Conservation (phyloP, 441 rosid species). For the Omphalea diandra region DNA sequence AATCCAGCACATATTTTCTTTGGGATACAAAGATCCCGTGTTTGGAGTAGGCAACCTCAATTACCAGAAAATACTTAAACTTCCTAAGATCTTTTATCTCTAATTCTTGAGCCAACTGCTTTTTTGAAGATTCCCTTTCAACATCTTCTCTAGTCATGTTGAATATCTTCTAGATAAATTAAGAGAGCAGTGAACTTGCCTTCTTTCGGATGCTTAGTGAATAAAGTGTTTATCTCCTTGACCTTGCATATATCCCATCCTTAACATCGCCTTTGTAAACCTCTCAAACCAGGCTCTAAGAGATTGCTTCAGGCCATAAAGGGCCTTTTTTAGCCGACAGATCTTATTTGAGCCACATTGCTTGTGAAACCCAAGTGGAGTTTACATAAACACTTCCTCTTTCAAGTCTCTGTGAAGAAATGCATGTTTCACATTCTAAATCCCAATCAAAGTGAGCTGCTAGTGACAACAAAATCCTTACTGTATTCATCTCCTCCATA, state of each 20-base stretch:
- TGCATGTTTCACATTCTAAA: no score
- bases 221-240: conserved; percentile 10
- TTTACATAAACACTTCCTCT: no score
- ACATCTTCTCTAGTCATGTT: fast-evolving
- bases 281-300: conserved; percentile 10
- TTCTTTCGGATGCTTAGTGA: neutral
- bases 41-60: neutral
- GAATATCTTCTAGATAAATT: conserved; percentile 6
- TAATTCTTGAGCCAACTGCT: neutral
- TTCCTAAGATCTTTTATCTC: neutral
- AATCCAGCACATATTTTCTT: no score
- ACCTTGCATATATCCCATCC: neutral
- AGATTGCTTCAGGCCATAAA: neutral
- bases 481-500: no score
- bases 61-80: neutral
- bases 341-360: neutral
- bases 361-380: no score
- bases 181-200: neutral
- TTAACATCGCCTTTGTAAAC: neutral
- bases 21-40: neutral
- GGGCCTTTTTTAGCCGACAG: neutral
- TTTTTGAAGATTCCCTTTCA: no score
- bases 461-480: no score
- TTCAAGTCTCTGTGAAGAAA: no score
- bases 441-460: no score